Evolutionary conservation across 2,329 filamentous ascomycete species (phyloP), one percentile per base, ranked within the genome.

Genomic region (Colletotrichum sidae): DNA sequence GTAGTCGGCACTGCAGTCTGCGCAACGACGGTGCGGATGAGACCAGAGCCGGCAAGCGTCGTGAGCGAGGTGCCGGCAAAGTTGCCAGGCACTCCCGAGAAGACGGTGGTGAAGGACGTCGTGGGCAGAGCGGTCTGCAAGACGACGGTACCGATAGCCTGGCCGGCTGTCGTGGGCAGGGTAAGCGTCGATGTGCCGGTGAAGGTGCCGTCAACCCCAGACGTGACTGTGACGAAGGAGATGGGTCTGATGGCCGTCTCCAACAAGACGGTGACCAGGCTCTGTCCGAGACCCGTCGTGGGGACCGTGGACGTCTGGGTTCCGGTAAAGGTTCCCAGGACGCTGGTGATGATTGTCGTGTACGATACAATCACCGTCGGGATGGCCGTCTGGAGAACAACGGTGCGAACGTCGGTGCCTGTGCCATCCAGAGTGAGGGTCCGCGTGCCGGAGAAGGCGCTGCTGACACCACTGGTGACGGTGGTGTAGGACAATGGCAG

Each of bases 351-450:
- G 1, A 64, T 54, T 2, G 60, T 64, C 17, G 50, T 53, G 49
- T 64, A 64, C 10, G 60, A 59, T 8, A 60, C 46, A 15, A 51
- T 50, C 12, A 58, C 46, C 13, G 46, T 45, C n/a, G 61, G 56
- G 10, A 65, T 49, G 0, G 61, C 61, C 0, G 61, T 65, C 34
- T 65, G 33, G 15, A 65, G 15, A 1, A 65, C 42, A 0, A 65
- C 61, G 4, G 61, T 65, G 13, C 55, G 34, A 3, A 60, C 13
- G 2, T 47, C 34, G 33, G 49, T 49, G 7, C 61, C 61, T 6
- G 45, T 50, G 35, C 34, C 61, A 2, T 51, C 44, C 11, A 65
- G 8, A 2, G 56, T 65, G 13, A 47, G 38, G 3, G 57, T 51
- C 2, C 41, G 50, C 10, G 61, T 65, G 10, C 61, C 61, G 2